Evolutionary conservation across 257 asterid species (phyloP), one percentile per base, ranked within the genome.

Genomic region (Eucommia ulmoides): DNA sequence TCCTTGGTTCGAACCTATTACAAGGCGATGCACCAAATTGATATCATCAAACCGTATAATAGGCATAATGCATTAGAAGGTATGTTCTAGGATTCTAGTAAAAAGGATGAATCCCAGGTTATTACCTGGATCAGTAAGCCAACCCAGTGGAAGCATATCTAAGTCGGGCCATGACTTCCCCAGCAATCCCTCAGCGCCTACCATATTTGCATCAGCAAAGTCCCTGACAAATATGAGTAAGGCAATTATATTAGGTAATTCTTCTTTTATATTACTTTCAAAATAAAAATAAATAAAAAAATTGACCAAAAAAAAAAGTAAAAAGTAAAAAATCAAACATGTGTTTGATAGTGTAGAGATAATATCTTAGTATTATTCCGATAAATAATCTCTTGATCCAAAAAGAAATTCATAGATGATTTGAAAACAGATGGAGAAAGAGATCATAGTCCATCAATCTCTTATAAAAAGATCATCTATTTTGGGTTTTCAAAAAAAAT

Each of bases 111-210:
- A 35, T 35, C 38, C 6, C 6, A 26, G 14, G 11, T 53, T 51
- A 45, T 26, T 51, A 89, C 92, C 93, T 72, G 72, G 67, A 69
- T 73, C 71, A 20, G 95, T 73, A 58, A 91, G 92, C 95, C 92
- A 83, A 46, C 99, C 99, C 17, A 91, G 62, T 3, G 99, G 99
- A 53, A 91, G 84, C 96, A 86, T 91, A 69, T 91, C 99, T 44
- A 80, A 81, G 80, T 91, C 99, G 0, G 96, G 99, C 99, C 99
- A 91, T 12, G 96, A 91, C 54, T 70, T 91, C 61, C 96, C 99
- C 15, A 42, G 62, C 66, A 80, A 67, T 24, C 96, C 93, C 66
- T 72, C 64, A 1, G 86, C 88, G 23, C 99, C 99, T 49, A 67
- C 67, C 94, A 83, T 63, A 41, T 63, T 60, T 53, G 95, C 86